Base-by-base conservation (phyloP, 2,329 filamentous ascomycete genomes). In the Metarhizium anisopliae region DNA sequence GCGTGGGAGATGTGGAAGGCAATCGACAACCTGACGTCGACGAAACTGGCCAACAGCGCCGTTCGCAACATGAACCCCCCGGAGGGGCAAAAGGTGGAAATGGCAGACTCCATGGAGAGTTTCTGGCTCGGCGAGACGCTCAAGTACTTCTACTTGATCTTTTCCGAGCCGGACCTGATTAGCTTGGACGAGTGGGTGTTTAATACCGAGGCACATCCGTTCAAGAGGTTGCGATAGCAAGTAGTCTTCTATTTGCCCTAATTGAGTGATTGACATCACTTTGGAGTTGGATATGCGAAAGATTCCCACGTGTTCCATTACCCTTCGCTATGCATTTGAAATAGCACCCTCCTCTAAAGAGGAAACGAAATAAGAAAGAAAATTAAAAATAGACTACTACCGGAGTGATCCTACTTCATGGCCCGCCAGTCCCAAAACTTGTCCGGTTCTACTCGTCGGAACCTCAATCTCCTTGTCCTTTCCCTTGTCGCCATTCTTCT, bases 71-170 rank as follows among this genome's bases (percentile, higher is more conserved):
- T 73, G 5, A 63, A 63, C 1, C 60, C 63, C 5, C 56, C 62
- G 0, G 1, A 6, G 16, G 60, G 57, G 1, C 67, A 67, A 18
- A 60, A 65, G 52, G 65, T 69, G 1, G 59, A 73, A 47, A 69
- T 72, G 57, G 68, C 72, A 40, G 85, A 90, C 63, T 79, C 78
- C n/a, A 85, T 86, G 82, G 82, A 89, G 70, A 67, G 66, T 57
- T 89, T 89, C 64, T 90, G 86, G 84, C 73, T 86, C 62, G 82
- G 82, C 0, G 86, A 90, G 72, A 90, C 86, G 32, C 70, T 90
- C 58, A 90, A 90, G 70, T 90, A 90, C 59, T 89, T 89, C 53
- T 90, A 86, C 60, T 65, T 90, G 47, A 77, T 89, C 30, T 90
- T 89, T 62, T 81, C 79, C n/a, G 79, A 86, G 47, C 80, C 83